Evolutionary conservation across 192 early-diverging fungal genomes (phyloP).

Genomic region (Radiomyces spectabilis): DNA sequence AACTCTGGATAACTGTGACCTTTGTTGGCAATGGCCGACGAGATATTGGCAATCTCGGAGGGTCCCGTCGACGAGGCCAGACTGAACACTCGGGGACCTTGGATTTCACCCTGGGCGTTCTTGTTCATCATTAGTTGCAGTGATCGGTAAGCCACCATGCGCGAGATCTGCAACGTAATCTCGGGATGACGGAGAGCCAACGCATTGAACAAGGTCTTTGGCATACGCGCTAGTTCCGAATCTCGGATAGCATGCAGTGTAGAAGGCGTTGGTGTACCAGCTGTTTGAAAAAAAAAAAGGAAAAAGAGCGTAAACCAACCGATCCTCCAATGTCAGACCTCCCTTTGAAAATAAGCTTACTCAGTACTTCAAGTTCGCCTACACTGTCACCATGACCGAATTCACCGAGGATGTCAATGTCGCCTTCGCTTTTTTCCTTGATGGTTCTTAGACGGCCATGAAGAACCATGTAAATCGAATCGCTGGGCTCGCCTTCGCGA

Average conservation of each 20-base stretch:
- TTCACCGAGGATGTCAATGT: conserved; percentile 81
- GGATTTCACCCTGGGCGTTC: conserved; percentile 1
- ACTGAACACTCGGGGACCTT: conserved; percentile 22
- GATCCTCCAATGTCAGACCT: not conserved
- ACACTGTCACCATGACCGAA: conserved; percentile 94
- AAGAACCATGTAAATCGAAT: conserved; percentile 89
- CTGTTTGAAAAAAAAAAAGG: conserved; percentile 18
- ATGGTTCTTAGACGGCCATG: conserved; percentile 91
- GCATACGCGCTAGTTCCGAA: conserved; percentile 91
- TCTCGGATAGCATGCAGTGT: conserved; percentile 98
- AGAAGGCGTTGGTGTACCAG: conserved; percentile 57
- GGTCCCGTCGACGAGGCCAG: conserved; percentile 11
- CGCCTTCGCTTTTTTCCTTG: conserved; percentile 50
- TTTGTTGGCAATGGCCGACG: not conserved
- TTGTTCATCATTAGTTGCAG: conserved; percentile 34
- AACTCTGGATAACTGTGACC: conserved; percentile 15
- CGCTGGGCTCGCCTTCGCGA: conserved; percentile 76
- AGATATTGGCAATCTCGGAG: not conserved
- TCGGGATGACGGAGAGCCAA: conserved; percentile 83
- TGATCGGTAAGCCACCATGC: conserved; percentile 76
- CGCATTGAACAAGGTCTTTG: conserved; percentile 90
- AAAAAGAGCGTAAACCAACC: conserved; percentile 4
- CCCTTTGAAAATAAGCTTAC: conserved; percentile 23
- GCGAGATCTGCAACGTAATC: conserved; percentile 85
- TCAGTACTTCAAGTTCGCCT: conserved; percentile 90